Evolutionary conservation across 768 basidiomycete species (phyloP).

Genomic region (Termitomyces sp.): DNA sequence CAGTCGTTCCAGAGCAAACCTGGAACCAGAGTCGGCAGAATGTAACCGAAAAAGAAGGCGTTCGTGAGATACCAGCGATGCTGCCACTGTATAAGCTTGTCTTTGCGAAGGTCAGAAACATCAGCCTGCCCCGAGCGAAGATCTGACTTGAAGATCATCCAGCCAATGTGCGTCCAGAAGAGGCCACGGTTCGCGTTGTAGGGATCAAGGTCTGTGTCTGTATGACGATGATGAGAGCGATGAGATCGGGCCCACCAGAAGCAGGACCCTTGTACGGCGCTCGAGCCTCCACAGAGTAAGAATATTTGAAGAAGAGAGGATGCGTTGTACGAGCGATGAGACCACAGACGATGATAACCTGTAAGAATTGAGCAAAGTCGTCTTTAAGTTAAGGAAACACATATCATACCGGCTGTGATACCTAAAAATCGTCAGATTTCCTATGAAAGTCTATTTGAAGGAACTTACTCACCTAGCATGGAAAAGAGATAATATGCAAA

Average conservation of each 20-base stretch:
- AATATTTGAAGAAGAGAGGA: conserved; percentile 64
- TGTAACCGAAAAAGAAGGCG: conserved; percentile 60
- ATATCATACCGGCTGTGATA: conserved; percentile 39
- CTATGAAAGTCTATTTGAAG: conserved; percentile 9
- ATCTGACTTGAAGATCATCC: conserved; percentile 77
- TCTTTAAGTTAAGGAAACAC: conserved; percentile 20
- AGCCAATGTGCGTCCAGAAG: conserved; percentile 77
- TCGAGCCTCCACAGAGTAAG: conserved; percentile 69
- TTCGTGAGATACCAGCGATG: conserved; percentile 69
- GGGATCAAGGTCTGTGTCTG: conserved; percentile 83
- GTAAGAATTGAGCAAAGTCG: background rate
- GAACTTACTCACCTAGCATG: conserved; percentile 60
- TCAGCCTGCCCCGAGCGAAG: conserved; percentile 69
- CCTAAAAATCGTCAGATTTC: conserved; percentile 24
- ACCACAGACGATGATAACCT: conserved; percentile 86
- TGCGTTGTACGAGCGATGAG: conserved; percentile 80
- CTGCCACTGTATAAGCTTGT: conserved; percentile 71
- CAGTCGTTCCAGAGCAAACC: conserved; percentile 73
- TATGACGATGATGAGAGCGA: conserved; percentile 79
- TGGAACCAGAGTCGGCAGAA: conserved; percentile 64
- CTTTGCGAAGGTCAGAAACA: conserved; percentile 64
- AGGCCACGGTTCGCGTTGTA: conserved; percentile 78
- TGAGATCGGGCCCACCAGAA: conserved; percentile 86
- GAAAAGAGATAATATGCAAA: conserved; percentile 77
- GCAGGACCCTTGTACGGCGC: conserved; percentile 83